Percentiles rank a stretch among this genome's conserved stretches.
Conservation (phyloP, 495 filamentous ascomycete species). For the Penicillium psychrofluorescens region DNA sequence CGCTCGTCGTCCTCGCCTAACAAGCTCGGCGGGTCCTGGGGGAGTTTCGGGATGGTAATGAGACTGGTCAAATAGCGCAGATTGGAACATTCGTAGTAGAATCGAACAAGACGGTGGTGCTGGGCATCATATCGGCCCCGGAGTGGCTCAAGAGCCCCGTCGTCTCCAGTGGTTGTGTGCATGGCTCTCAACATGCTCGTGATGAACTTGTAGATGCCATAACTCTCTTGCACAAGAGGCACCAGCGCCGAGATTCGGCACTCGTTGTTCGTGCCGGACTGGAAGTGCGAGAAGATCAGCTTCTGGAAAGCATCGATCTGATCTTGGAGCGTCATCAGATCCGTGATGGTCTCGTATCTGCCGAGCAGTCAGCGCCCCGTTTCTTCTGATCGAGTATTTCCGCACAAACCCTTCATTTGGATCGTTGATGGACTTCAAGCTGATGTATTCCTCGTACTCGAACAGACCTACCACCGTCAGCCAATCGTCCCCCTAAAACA, state of each 20-base stretch:
- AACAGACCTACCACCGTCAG: slow-evolving; percentile 56
- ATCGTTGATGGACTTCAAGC: slow-evolving; percentile 95
- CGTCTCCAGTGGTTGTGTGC: slow-evolving; percentile 93
- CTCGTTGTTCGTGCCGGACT: slow-evolving; percentile 85
- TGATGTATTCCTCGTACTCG: slow-evolving; percentile 98
- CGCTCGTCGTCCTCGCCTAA: slow-evolving; percentile 75
- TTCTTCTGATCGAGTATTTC: too few relatives aligned
- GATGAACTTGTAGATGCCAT: slow-evolving; percentile 95
- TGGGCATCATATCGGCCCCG: slow-evolving; percentile 86
- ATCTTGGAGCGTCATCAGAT: slow-evolving; percentile 94
- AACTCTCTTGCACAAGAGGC: slow-evolving; percentile 92
- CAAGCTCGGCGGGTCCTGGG: slow-evolving; percentile 86
- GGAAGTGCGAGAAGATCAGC: slow-evolving; percentile 93
- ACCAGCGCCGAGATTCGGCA: slow-evolving; percentile 92
- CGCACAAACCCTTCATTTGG: slow-evolving; percentile 76
- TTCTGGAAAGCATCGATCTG: slow-evolving; percentile 98
- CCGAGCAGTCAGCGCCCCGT: slow-evolving; percentile 9
- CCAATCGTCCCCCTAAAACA: too few relatives aligned
- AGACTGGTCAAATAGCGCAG: slow-evolving; percentile 91
- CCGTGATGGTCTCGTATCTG: slow-evolving; percentile 90
- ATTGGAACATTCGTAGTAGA: slow-evolving; percentile 99
- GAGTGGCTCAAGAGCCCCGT: slow-evolving; percentile 88
- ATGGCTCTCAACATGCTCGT: slow-evolving; percentile 94
- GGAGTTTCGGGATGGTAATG: slow-evolving; percentile 92
- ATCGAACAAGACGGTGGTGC: slow-evolving; percentile 90